A percentile compares a stretch with the other conserved stretches of the same genome.
phyloP scores from a whole-genome alignment of 257 asterid genomes.

The Ligustrum vulgare region DNA sequence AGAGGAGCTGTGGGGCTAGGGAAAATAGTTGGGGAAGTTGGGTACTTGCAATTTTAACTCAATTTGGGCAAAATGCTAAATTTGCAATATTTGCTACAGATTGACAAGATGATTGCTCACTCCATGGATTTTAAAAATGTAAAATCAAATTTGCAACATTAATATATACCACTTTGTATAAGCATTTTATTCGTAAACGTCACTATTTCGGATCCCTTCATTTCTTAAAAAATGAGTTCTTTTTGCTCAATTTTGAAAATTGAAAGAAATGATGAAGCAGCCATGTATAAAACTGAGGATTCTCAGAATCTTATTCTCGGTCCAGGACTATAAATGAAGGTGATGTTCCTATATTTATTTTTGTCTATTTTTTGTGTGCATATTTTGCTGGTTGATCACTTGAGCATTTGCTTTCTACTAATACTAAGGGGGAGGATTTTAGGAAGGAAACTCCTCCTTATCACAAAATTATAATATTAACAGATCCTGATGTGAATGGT shows the following conservation, averaged over 20 bases:
- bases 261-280: slow-evolving; percentile 94
- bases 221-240: too few relatives aligned
- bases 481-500: slow-evolving; percentile 99
- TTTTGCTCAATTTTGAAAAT: slow-evolving; percentile 90
- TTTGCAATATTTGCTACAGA: too few relatives aligned
- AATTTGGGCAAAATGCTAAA: too few relatives aligned
- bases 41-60: too few relatives aligned
- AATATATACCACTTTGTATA: too few relatives aligned
- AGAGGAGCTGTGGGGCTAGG: too few relatives aligned
- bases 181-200: too few relatives aligned
- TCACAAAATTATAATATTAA: slow-evolving; percentile 91
- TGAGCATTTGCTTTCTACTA: slow-evolving; percentile 24
- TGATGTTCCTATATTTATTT: slow-evolving; percentile 26
- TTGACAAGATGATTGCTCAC: too few relatives aligned
- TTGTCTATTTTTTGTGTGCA: slow-evolving; percentile 1
- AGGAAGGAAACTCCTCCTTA: slow-evolving; percentile 84
- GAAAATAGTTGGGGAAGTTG: too few relatives aligned
- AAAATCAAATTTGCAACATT: too few relatives aligned
- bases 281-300: slow-evolving; percentile 96
- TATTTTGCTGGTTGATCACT: slow-evolving; percentile 13
- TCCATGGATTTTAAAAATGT: too few relatives aligned
- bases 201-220: too few relatives aligned
- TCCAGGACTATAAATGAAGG: slow-evolving; percentile 97
- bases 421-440: slow-evolving; percentile 92
- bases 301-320: slow-evolving; percentile 95